A percentile compares a stretch with the other conserved stretches of the same genome.
phyloP scores from a whole-genome alignment of 257 asterid species.

The Solanum phureja region DNA sequence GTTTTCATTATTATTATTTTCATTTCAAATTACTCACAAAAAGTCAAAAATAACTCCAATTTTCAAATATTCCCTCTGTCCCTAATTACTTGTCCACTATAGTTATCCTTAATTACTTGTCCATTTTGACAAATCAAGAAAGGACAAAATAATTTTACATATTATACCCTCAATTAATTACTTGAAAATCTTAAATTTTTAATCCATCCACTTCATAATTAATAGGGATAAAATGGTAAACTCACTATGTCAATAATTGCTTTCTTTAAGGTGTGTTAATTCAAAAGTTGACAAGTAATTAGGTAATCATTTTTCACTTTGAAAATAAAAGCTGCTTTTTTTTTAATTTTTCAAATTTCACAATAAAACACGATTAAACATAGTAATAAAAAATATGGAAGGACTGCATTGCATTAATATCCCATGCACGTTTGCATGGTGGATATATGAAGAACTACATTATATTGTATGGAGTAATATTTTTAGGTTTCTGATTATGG shows the following conservation, averaged over 20 bases:
- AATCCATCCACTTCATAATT: too few relatives aligned
- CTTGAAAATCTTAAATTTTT: too few relatives aligned
- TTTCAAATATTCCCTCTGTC: not conserved
- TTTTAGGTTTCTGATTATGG: constrained; percentile 6
- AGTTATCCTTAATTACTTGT: too few relatives aligned
- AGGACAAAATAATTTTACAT: too few relatives aligned
- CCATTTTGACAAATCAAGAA: too few relatives aligned
- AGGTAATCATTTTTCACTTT: not conserved
- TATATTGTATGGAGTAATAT: not conserved
- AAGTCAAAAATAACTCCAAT: not conserved
- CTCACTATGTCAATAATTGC: too few relatives aligned
- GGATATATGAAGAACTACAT: constrained; percentile 1
- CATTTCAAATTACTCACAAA: not conserved
- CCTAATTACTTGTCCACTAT: too few relatives aligned
- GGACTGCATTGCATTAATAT: not conserved
- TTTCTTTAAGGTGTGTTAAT: too few relatives aligned
- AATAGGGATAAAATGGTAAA: too few relatives aligned
- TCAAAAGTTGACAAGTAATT: too few relatives aligned
- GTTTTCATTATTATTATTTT: too few relatives aligned
- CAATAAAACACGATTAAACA: not conserved
- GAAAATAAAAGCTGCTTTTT: not conserved
- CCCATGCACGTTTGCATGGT: constrained; percentile 1
- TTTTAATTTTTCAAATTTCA: not conserved
- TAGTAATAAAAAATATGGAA: not conserved
- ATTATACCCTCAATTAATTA: too few relatives aligned